A percentile compares a stretch with the other conserved stretches of the same genome.
Evolutionary conservation across 495 filamentous ascomycete genomes (phyloP).

Genomic region (Xylaria nigripes): DNA sequence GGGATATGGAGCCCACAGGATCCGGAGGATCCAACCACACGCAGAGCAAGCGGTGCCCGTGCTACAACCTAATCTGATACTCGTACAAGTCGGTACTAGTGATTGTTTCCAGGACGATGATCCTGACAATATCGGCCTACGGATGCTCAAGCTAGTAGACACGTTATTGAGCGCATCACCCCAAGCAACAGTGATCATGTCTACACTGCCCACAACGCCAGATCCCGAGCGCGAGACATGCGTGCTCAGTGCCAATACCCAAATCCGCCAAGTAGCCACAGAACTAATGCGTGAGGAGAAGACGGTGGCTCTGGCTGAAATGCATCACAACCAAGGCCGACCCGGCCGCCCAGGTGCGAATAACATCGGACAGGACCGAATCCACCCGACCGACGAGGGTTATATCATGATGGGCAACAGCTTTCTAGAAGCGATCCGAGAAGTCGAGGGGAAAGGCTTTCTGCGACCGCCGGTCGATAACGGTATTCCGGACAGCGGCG

Average conservation of each 20-base stretch:
- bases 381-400: conserved; percentile 37
- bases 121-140: conserved; percentile 13
- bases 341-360: conserved; percentile 22
- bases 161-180: conserved; percentile 18
- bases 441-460: conserved; percentile 28
- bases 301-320: conserved; percentile 18
- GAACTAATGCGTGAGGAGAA: conserved; percentile 29
- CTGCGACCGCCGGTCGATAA: conserved; percentile 24
- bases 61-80: conserved; percentile 22
- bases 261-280: conserved; percentile 26
- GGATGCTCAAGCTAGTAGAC: conserved; percentile 21
- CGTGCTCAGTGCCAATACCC: conserved; percentile 24
- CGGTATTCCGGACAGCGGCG: conserved; percentile 24
- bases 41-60: conserved; percentile 17
- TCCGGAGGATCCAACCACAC: conserved; percentile 18
- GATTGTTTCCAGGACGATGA: conserved; percentile 27
- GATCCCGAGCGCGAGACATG: conserved; percentile 21
- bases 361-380: conserved; percentile 19
- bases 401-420: conserved; percentile 42
- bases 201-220: conserved; percentile 18
- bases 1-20: conserved; percentile 19
- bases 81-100: conserved; percentile 26
- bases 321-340: conserved; percentile 19
- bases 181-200: conserved; percentile 20
- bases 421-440: conserved; percentile 32